Evolutionary conservation across 1,284 basidiomycete species (phyloP), one percentile per base, ranked within the genome.

Genomic region (Blastosporella zonata): DNA sequence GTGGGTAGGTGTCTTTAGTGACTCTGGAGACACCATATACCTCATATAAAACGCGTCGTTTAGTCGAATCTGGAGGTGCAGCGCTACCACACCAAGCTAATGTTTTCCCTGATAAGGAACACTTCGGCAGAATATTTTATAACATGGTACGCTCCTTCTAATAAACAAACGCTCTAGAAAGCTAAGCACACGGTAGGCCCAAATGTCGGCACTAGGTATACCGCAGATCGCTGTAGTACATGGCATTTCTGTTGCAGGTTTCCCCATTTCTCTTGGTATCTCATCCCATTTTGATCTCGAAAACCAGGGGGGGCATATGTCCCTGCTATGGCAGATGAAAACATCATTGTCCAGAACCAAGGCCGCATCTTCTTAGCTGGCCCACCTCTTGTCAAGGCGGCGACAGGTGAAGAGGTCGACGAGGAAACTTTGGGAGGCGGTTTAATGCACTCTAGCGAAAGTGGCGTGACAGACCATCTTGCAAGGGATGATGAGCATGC

Each of bases 61-160:
- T 58, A 90, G 93, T 96, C 55, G 94, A 97, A 68, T 93, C 90
- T 22, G 94, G 94, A 50, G 94, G 94, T 40, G 94, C 94, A 15
- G 93, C 93, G 1, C 73, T 97, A 38, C 94, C 94, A 0, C 84
- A 92, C 67, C 94, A 97, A 71, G 89, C 93, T 1, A 90, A 95
- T 63, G 93, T 93, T 5, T 93, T 93, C 64, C 90, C 90, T 7
- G 92, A 93, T 70, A 87, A 83, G 62, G 87, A 96, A 60, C 93
- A 97, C 67, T 97, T 97, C 63, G 94, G 94, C 7, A 79, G 93
- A 10, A 97, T 97, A 64, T 97, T 97, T 69, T 97, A 94, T 67
- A 97, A 97, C 63, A 97, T 96, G 92, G 93, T 88, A 52, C 50
- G 70, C 57, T 5, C 13, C 12, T 21, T 37, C 18, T 46, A 37